These are phyloP conservation scores for Rickenella mellea DNA, from an alignment of 768 basidiomycete genomes.

Conservation along the genomic window DNA sequence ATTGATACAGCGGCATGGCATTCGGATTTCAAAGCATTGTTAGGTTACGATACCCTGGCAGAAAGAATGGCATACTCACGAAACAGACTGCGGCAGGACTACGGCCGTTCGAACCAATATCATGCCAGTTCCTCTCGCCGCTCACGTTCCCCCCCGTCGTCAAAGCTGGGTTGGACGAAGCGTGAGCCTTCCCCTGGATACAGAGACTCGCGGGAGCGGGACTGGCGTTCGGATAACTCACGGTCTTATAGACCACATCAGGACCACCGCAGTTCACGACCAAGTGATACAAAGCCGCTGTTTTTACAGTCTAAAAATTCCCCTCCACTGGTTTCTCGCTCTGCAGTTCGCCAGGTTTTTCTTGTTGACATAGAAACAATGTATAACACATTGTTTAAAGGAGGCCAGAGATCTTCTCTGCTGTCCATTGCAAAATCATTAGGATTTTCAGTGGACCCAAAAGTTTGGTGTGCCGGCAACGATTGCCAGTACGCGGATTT, in stretches of 20 bases:
- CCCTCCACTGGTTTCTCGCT: not conserved
- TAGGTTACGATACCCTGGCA: not conserved
- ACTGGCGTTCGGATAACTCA: too few relatives aligned
- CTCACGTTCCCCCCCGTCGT: not conserved
- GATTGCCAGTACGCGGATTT: not conserved
- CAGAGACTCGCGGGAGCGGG: not conserved
- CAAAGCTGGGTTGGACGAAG: not conserved
- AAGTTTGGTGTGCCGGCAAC: not conserved
- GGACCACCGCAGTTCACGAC: not conserved
- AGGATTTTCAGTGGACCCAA: not conserved
- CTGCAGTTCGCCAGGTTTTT: not conserved
- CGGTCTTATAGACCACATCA: not conserved
- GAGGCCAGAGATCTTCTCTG: not conserved
- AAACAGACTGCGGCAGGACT: not conserved
- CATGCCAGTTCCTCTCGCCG: not conserved
- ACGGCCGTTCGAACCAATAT: not conserved
- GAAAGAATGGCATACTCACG: not conserved
- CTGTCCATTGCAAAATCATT: not conserved
- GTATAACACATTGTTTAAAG: too few relatives aligned
- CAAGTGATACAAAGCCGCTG: too few relatives aligned
- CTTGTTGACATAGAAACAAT: too few relatives aligned
- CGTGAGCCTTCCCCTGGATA: not conserved
- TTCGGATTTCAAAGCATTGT: not conserved
- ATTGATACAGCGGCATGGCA: not conserved
- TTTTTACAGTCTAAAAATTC: not conserved